Conservation (phyloP, 2,329 filamentous ascomycete genomes). For the Bipolaris zeicola region DNA sequence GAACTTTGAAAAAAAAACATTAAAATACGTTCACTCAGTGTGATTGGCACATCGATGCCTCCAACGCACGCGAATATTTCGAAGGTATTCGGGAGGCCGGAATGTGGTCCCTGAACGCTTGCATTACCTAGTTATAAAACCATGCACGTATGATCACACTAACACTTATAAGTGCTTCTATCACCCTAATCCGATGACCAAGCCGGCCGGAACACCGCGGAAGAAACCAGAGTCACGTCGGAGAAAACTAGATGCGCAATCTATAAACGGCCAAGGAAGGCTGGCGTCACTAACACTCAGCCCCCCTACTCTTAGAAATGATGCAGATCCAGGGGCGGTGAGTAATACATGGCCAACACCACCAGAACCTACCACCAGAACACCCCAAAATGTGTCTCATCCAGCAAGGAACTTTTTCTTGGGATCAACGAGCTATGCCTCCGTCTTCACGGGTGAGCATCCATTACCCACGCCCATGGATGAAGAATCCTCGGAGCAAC, state of each 20-base stretch:
- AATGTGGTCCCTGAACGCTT: not conserved
- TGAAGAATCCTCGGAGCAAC: slow-evolving; percentile 35
- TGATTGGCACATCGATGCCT: not conserved
- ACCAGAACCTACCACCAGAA: slow-evolving; percentile 32
- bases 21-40: not conserved
- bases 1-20: not conserved
- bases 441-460: slow-evolving; percentile 40
- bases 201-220: slow-evolving; percentile 43
- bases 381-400: slow-evolving; percentile 28
- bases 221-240: slow-evolving; percentile 42
- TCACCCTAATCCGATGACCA: slow-evolving; percentile 47
- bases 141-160: not conserved
- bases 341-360: slow-evolving; percentile 38
- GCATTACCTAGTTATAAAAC: not conserved
- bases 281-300: slow-evolving; percentile 34
- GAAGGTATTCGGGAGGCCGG: not conserved
- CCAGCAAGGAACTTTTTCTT: slow-evolving; percentile 40
- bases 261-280: slow-evolving; percentile 23
- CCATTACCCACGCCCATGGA: slow-evolving; percentile 39
- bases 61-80: not conserved
- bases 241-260: slow-evolving; percentile 28
- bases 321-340: slow-evolving; percentile 18
- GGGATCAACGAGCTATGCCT: slow-evolving; percentile 46
- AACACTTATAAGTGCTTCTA: slow-evolving; percentile 39
- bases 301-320: slow-evolving; percentile 37